phyloP scores from a whole-genome alignment of 495 filamentous ascomycete genomes.

The Glonium stellatum region DNA sequence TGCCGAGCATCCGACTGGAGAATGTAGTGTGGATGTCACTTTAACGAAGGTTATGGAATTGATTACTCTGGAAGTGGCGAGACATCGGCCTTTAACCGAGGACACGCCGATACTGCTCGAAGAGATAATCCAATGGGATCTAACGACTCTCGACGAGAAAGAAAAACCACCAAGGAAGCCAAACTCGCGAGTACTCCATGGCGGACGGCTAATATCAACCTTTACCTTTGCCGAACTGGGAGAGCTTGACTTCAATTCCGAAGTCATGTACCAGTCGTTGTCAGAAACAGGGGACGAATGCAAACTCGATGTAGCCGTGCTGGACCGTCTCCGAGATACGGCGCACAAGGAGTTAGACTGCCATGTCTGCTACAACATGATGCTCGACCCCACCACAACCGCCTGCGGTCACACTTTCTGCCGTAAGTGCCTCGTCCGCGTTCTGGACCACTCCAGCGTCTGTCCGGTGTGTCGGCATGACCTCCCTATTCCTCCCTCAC shows the following conservation, averaged over 20 bases:
- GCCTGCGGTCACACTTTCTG: slow-evolving; percentile 88
- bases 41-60: slow-evolving; percentile 57
- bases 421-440: slow-evolving; percentile 64
- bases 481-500: slow-evolving; percentile 53
- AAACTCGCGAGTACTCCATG: slow-evolving; percentile 33
- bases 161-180: slow-evolving; percentile 29
- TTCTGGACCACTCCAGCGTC: slow-evolving; percentile 64
- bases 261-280: slow-evolving; percentile 47
- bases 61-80: slow-evolving; percentile 44
- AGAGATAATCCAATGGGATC: slow-evolving; percentile 40
- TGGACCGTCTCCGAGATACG: slow-evolving; percentile 53
- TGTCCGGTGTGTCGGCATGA: slow-evolving; percentile 73
- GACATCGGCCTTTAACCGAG: slow-evolving; percentile 30
- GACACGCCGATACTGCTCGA: slow-evolving; percentile 37
- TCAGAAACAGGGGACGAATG: slow-evolving; percentile 35
- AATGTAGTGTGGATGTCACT: slow-evolving; percentile 71
- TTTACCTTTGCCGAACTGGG: slow-evolving; percentile 50
- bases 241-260: slow-evolving; percentile 46
- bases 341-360: slow-evolving; percentile 70
- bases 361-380: slow-evolving; percentile 74
- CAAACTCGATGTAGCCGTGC: slow-evolving; percentile 44
- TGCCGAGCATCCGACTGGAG: slow-evolving; percentile 64
- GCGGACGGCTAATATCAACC: slow-evolving; percentile 57
- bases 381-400: slow-evolving; percentile 75
- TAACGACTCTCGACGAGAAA: slow-evolving; percentile 35